Conservation (phyloP, 78 protist species). For the Diacronema lutheri region DNA sequence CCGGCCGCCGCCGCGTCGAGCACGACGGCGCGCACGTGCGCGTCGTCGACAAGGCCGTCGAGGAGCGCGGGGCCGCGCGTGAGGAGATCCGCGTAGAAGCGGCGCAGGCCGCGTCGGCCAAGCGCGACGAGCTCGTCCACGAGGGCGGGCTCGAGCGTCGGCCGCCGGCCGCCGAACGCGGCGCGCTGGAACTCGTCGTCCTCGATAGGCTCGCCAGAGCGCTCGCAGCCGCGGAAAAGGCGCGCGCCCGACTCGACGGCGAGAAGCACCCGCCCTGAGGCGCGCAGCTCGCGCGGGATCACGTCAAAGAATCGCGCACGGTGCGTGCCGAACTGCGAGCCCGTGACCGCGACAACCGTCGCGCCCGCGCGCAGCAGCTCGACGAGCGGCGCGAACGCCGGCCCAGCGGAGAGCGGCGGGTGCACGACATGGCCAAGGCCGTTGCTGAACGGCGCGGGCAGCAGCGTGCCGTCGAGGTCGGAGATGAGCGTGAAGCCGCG, state of each 20-base stretch:
- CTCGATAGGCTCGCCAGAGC: background rate
- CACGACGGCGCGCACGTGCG: background rate
- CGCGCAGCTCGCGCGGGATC: background rate
- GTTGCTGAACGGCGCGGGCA: background rate
- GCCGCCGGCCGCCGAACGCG: background rate
- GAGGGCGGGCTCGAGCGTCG: background rate
- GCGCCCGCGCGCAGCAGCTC: background rate
- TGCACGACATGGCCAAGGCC: background rate
- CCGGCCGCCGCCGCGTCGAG: background rate
- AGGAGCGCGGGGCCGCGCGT: background rate
- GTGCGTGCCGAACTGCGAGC: background rate
- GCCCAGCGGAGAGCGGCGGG: background rate
- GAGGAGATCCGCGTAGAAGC: background rate
- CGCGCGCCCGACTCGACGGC: background rate
- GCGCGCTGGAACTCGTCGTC: background rate
- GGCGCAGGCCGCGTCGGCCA: background rate
- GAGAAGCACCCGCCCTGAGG: background rate
- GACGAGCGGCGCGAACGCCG: background rate
- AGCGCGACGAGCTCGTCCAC: background rate
- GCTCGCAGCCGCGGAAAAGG: background rate
- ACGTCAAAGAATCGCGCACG: background rate
- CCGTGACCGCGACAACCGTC: background rate
- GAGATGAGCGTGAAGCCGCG: background rate
- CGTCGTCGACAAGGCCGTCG: background rate
- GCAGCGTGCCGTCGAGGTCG: constrained; percentile 4